phyloP scores from a whole-genome alignment of 2,329 filamentous ascomycete genomes.

The Penicillium sp. region DNA sequence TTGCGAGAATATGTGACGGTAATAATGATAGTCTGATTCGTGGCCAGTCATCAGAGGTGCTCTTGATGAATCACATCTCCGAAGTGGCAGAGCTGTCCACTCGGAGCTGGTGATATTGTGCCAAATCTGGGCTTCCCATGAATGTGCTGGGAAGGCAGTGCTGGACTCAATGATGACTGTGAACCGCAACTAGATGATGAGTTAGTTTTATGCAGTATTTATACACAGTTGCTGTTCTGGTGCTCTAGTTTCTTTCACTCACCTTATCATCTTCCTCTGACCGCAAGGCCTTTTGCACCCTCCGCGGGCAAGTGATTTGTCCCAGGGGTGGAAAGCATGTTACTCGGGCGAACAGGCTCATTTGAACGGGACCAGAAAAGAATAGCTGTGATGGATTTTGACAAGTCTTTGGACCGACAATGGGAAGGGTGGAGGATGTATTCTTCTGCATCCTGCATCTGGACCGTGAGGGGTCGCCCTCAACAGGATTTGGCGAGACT shows the following conservation, averaged over 20 bases:
- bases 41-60: conserved; percentile 27
- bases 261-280: conserved; percentile 25
- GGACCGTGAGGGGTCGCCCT: background rate
- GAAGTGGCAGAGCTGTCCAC: conserved; percentile 56
- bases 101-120: conserved; percentile 56
- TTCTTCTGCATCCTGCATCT: conserved; percentile 5
- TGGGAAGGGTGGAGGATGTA: conserved; percentile 19
- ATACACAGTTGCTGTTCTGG: too few relatives aligned
- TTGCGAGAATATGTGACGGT: conserved; percentile 34
- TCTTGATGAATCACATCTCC: conserved; percentile 30
- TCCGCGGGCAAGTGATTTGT: conserved; percentile 60
- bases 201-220: conserved; percentile 1
- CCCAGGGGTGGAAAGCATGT: conserved; percentile 66
- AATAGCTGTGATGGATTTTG: conserved; percentile 23
- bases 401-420: conserved; percentile 11
- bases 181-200: conserved; percentile 49
- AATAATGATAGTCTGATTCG: conserved; percentile 18
- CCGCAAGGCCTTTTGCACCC: conserved; percentile 27
- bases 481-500: too few relatives aligned
- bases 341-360: conserved; percentile 50
- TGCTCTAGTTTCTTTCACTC: conserved; percentile 7
- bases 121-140: conserved; percentile 73
- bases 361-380: conserved; percentile 38
- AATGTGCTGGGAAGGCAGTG: conserved; percentile 47
- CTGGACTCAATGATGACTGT: conserved; percentile 65